phyloP scores from a whole-genome alignment of 148 eudicot species.

The Rhododendron molle region DNA sequence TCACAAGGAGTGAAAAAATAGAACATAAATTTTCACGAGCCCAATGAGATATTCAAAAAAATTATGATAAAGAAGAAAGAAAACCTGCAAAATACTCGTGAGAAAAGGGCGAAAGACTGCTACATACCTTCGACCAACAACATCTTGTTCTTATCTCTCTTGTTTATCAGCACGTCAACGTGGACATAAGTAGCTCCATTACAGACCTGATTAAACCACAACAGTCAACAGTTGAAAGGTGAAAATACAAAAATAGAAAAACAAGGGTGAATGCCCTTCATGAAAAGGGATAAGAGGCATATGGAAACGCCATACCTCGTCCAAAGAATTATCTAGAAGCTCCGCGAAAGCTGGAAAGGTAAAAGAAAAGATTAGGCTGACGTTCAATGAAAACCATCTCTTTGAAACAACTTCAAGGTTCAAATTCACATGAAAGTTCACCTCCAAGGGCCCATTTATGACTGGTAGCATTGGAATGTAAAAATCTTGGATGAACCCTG shows the following conservation, averaged over 20 bases:
- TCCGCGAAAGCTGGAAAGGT: slow-evolving; percentile 64
- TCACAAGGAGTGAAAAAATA: not conserved
- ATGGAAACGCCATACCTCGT: slow-evolving; percentile 42
- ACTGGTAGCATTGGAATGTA: slow-evolving; percentile 88
- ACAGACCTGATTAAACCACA: slow-evolving; percentile 28
- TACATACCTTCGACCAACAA: slow-evolving; percentile 65
- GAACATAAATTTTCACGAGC: not conserved
- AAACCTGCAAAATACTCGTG: not conserved
- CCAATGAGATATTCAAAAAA: not conserved
- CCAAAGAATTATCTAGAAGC: slow-evolving; percentile 72
- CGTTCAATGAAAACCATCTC: not conserved
- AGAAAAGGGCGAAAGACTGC: not conserved
- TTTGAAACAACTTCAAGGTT: not conserved
- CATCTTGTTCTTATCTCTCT: slow-evolving; percentile 46
- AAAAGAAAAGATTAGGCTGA: not conserved
- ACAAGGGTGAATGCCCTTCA: not conserved
- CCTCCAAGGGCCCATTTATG: slow-evolving; percentile 92
- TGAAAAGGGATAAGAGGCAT: not conserved
- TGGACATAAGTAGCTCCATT: slow-evolving; percentile 68
- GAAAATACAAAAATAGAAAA: not conserved
- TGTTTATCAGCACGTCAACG: slow-evolving; percentile 44
- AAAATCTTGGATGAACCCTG: slow-evolving; percentile 65
- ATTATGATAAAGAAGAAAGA: not conserved
- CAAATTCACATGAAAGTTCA: slow-evolving; percentile 7
- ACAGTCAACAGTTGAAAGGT: not conserved